Evolutionary conservation across 805 yeast species (phyloP).

Genomic region (Debaryomyces hansenii): DNA sequence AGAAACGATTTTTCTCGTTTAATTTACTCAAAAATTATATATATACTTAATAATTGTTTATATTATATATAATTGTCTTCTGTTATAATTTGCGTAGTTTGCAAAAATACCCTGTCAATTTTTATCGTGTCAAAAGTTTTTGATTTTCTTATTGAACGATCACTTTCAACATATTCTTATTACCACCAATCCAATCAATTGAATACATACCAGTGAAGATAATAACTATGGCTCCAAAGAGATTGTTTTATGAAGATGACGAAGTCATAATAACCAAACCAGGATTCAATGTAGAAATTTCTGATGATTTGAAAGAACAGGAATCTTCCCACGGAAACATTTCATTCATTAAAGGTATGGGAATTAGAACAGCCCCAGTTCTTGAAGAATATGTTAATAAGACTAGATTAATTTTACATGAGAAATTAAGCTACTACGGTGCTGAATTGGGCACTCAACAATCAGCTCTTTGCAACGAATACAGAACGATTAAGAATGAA

Average conservation of each 20-base stretch:
- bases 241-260: constrained; percentile 55
- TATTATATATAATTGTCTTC: no score
- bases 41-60: no score
- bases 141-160: no score
- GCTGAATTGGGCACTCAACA: constrained; percentile 50
- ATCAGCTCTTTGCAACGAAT: constrained; percentile 49
- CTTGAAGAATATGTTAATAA: constrained; percentile 44
- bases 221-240: constrained; percentile 13
- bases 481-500: constrained; percentile 24
- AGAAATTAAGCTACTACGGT: constrained; percentile 32
- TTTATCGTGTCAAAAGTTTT: no score
- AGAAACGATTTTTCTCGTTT: not conserved
- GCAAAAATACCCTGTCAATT: no score
- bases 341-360: constrained; percentile 51
- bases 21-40: no score
- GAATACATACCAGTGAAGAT: no score
- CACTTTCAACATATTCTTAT: no score
- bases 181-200: no score
- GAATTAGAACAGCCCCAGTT: constrained; percentile 48
- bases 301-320: constrained; percentile 34
- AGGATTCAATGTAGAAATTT: constrained; percentile 42
- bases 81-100: no score
- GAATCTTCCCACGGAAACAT: constrained; percentile 42
- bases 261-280: constrained; percentile 49
- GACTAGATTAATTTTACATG: constrained; percentile 38